Conservation (phyloP, 805 yeast species). For the Kodamaea lidongshanica region DNA sequence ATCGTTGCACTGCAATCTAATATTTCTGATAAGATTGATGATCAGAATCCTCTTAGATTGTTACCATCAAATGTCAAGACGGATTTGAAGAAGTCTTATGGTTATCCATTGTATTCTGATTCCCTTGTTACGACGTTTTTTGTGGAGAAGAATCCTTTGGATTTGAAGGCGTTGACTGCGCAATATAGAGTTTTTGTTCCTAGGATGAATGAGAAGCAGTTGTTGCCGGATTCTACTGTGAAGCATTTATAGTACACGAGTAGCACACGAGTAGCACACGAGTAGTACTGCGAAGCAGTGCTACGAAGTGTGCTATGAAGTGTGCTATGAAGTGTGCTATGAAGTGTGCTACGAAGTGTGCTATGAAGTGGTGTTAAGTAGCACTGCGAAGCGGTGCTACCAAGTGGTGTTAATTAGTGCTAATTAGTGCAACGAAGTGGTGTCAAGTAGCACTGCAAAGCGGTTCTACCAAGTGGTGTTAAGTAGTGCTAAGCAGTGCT, state of each 20-base stretch:
- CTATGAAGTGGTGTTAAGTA: too few relatives aligned
- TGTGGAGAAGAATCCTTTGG: constrained; percentile 56
- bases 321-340: too few relatives aligned
- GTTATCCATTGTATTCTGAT: constrained; percentile 49
- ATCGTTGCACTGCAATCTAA: constrained; percentile 42
- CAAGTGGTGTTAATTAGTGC: too few relatives aligned
- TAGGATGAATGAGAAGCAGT: constrained; percentile 32
- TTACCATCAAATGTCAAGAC: constrained; percentile 17
- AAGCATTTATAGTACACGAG: constrained; percentile 22
- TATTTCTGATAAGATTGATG: constrained; percentile 1
- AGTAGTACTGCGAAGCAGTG: too few relatives aligned
- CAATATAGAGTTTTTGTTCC: constrained; percentile 74
- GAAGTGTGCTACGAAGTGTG: too few relatives aligned
- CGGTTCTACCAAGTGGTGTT: too few relatives aligned
- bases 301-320: too few relatives aligned
- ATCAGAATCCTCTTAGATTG: constrained; percentile 1
- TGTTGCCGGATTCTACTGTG: constrained; percentile 25
- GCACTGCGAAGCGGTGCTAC: too few relatives aligned
- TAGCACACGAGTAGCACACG: not conserved
- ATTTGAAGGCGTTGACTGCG: constrained; percentile 46
- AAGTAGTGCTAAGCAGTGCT: too few relatives aligned
- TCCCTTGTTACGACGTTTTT: constrained; percentile 66
- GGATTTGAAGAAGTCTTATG: constrained; percentile 21
- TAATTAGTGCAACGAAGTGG: too few relatives aligned
- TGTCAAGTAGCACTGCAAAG: too few relatives aligned